Conservation (phyloP, 441 rosid species). For the Aleurites moluccanus region DNA sequence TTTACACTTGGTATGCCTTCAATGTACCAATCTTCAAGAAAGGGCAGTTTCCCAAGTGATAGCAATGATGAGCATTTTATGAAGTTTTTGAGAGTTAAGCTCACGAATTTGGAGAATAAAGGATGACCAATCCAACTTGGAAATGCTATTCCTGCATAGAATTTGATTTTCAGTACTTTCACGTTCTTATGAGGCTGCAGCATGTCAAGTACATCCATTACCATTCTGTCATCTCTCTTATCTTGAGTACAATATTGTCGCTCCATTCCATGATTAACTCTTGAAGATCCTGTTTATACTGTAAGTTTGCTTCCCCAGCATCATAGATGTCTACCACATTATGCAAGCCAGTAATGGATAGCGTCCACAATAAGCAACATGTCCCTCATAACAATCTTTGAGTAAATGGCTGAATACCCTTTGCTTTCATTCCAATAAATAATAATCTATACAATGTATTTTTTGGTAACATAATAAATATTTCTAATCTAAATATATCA, state of each 20-base stretch:
- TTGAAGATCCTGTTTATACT: conserved; percentile 1
- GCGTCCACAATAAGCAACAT: too few relatives aligned
- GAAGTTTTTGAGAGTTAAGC: conserved; percentile 14
- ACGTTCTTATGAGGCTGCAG: conserved; percentile 16
- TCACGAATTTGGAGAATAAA: conserved; percentile 13
- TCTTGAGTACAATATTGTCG: not conserved
- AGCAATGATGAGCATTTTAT: conserved; percentile 23
- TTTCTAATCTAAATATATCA: too few relatives aligned
- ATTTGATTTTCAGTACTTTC: conserved; percentile 7
- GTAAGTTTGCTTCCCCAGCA: conserved; percentile 12
- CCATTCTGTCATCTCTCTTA: not conserved
- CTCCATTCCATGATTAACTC: conserved; percentile 10
- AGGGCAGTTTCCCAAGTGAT: conserved; percentile 32
- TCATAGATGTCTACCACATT: not conserved
- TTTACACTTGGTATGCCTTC: not conserved
- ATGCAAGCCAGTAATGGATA: conserved; percentile 5
- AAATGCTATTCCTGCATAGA: not conserved
- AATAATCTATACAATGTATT: too few relatives aligned
- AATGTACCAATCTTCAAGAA: conserved; percentile 18
- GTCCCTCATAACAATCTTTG: too few relatives aligned
- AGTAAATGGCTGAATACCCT: too few relatives aligned
- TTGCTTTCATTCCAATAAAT: too few relatives aligned
- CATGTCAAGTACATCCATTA: not conserved
- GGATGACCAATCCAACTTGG: conserved; percentile 14
- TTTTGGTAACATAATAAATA: too few relatives aligned